phyloP scores from a whole-genome alignment of 2,329 filamentous ascomycete genomes.

The Penicillium palitans region DNA sequence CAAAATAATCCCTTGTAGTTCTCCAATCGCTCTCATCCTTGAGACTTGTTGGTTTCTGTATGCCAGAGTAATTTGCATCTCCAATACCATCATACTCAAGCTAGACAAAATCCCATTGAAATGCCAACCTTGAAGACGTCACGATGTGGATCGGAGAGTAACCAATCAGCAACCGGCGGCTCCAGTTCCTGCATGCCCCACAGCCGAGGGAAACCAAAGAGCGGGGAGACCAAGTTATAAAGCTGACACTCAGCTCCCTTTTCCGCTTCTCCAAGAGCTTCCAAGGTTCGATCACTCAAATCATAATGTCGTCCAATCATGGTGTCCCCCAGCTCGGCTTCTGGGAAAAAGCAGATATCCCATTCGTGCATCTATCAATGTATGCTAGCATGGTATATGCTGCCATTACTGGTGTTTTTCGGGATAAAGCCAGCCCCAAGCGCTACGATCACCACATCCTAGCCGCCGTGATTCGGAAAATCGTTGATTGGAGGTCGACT shows the following conservation, averaged over 20 bases:
- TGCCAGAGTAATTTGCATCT: background rate
- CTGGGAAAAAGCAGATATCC: conserved; percentile 37
- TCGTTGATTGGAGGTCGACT: conserved; percentile 24
- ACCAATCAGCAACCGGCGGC: background rate
- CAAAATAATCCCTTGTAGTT: no score
- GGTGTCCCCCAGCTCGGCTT: conserved; percentile 32
- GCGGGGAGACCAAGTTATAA: background rate
- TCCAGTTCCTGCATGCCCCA: background rate
- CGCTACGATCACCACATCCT: conserved; percentile 39
- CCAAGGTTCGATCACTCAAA: background rate
- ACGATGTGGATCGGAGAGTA: background rate
- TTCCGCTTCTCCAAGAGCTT: background rate
- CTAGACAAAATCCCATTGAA: background rate
- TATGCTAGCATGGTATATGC: conserved; percentile 30
- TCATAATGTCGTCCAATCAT: conserved; percentile 1
- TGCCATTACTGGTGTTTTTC: conserved; percentile 40
- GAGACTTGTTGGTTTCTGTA: no score
- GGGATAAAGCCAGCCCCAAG: conserved; percentile 39
- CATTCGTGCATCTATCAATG: conserved; percentile 30
- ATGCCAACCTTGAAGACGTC: background rate
- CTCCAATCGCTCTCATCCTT: no score
- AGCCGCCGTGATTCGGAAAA: conserved; percentile 33
- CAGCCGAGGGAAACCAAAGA: background rate
- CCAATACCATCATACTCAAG: background rate
- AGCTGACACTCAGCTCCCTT: background rate